Conservation (phyloP, 805 yeast genomes). For the Danielia oregonensis region DNA sequence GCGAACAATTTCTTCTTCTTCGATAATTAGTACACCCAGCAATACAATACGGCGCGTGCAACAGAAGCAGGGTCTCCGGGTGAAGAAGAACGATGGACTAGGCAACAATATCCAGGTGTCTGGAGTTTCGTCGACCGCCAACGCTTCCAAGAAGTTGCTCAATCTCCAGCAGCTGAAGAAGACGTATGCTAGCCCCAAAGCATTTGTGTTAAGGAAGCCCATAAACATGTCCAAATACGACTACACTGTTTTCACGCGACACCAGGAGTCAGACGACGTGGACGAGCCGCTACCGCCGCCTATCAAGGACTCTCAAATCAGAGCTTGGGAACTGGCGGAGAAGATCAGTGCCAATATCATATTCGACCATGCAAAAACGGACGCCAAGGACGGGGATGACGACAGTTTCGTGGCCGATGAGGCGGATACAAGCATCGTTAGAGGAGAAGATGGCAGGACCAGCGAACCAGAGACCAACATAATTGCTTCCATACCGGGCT, state of each 20-base stretch:
- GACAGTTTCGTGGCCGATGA: constrained; percentile 3
- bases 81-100: constrained; percentile 5
- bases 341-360: constrained; percentile 33
- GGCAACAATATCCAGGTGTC: constrained; percentile 3
- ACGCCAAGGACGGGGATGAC: constrained; percentile 8
- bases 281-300: constrained; percentile 24
- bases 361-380: constrained; percentile 28
- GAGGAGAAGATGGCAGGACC: constrained; percentile 1
- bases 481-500: constrained; percentile 36
- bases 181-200: constrained; percentile 10
- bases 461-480: constrained; percentile 5
- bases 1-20: constrained; percentile 36
- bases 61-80: constrained; percentile 11
- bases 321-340: constrained; percentile 45
- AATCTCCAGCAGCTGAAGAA: constrained; percentile 38
- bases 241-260: constrained; percentile 31
- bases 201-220: constrained; percentile 31
- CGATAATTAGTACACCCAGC: constrained; percentile 41
- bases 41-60: constrained; percentile 35
- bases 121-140: constrained; percentile 9
- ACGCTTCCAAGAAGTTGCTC: constrained; percentile 33
- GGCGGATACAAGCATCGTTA: constrained; percentile 4
- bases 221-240: constrained; percentile 31
- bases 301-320: constrained; percentile 38
- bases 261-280: background rate